Evolutionary conservation across 2,329 filamentous ascomycete species (phyloP), one percentile per base, ranked within the genome.

Genomic region (Fusarium siculi): DNA sequence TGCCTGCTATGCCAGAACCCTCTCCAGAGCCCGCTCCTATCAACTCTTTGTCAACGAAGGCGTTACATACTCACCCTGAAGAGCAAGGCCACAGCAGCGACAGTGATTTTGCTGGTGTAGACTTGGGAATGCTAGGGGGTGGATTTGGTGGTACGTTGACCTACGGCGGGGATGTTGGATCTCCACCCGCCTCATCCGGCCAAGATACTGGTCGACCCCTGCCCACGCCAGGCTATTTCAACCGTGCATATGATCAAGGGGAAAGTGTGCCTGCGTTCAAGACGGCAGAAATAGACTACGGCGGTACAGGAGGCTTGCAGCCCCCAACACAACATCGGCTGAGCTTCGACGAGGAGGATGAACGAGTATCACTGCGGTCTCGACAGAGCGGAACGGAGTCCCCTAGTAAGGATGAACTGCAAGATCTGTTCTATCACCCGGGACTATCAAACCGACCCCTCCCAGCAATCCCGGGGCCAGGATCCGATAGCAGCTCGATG

Each of bases 341-440:
- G 77, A 98, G 95, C 82, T 98, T 96, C 76, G 96, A 98, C 75
- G 94, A 97, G 79, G 96, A 94, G 4, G 96, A 98, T 75, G 96
- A 98, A 80, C 87, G 86, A 19, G 87, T 87, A 23, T 90, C 88
- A 3, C 74, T 91, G 50, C 82, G 89, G 79, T 86, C 88, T 12
- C 88, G 83, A 63, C 86, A 83, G 72, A 92, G 84, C 76, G 89
- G 83, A 42, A 91, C 89, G 74, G 91, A 93, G 42, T 93, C 91
- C 34, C 91, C 92, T 2, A 83, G 85, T 40, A 90, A 90, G 72
- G 91, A 93, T 47, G 94, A 95, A 63, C 93, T 94, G 70, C 93
- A 93, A 23, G 96, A 97, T 76, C 91, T 98, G 79, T 97, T 97
- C 80, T 99, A 97, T 80, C 95, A 98, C 77, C 95, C 95, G 23